These are phyloP conservation scores for Chaetomidium leptoderma DNA, from an alignment of 495 filamentous ascomycete genomes.

Conservation along the genomic window DNA sequence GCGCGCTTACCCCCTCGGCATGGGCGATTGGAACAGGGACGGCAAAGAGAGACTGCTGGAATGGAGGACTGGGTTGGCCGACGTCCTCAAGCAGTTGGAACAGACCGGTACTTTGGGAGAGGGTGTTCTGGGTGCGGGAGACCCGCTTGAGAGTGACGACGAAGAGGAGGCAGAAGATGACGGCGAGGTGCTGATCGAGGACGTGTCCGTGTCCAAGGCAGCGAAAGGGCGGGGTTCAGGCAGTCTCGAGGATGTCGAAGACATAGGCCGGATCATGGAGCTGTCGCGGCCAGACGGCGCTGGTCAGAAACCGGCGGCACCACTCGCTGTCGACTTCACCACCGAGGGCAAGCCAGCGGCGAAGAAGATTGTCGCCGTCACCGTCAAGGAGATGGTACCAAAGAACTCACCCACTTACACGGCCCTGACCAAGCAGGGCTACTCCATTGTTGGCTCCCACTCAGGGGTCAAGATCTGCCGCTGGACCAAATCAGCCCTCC, in stretches of 20 bases:
- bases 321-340: conserved; percentile 85
- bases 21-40: conserved; percentile 79
- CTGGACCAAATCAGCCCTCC: conserved; percentile 97
- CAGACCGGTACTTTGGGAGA: conserved; percentile 66
- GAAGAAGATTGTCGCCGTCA: conserved; percentile 41
- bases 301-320: conserved; percentile 28
- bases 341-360: conserved; percentile 50
- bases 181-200: conserved; percentile 52
- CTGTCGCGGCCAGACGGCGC: conserved; percentile 38
- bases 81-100: conserved; percentile 60
- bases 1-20: conserved; percentile 74
- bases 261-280: conserved; percentile 65
- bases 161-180: conserved; percentile 58
- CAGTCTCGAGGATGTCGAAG: conserved; percentile 73
- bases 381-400: conserved; percentile 87
- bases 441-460: conserved; percentile 90
- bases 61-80: conserved; percentile 72
- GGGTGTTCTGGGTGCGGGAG: conserved; percentile 74
- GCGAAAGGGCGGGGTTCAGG: conserved; percentile 43
- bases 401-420: conserved; percentile 80
- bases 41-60: conserved; percentile 60
- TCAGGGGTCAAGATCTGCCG: conserved; percentile 96
- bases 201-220: conserved; percentile 31
- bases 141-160: conserved; percentile 76
- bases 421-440: conserved; percentile 91